phyloP scores from a whole-genome alignment of 148 eudicot genomes.

The Camellia sinensis region DNA sequence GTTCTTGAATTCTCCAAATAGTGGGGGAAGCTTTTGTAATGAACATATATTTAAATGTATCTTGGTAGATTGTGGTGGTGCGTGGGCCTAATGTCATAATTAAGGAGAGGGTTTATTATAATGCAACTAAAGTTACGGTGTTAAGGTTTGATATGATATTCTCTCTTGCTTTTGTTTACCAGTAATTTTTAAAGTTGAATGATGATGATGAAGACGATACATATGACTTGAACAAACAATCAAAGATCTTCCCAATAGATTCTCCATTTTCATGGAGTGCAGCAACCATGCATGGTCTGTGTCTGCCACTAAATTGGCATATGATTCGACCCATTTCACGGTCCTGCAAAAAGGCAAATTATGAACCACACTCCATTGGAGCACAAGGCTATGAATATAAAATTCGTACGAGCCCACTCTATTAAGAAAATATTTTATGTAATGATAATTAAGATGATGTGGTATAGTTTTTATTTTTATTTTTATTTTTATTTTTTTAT shows the following conservation, averaged over 20 bases:
- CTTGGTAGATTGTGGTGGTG: conserved; percentile 19
- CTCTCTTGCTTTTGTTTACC: conserved; percentile 4
- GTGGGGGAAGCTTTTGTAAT: conserved; percentile 9
- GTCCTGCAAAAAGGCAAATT: conserved; percentile 1
- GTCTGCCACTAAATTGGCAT: conserved; percentile 37
- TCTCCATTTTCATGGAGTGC: conserved; percentile 4
- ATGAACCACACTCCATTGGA: too few relatives aligned
- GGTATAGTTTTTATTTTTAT: background rate
- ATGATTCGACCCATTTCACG: conserved; percentile 16
- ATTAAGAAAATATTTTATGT: too few relatives aligned
- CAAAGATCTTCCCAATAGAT: conserved; percentile 17
- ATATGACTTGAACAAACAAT: conserved; percentile 23
- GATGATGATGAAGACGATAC: background rate
- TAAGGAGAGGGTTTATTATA: conserved; percentile 23
- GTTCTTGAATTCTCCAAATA: conserved; percentile 21
- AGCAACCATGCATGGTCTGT: conserved; percentile 33
- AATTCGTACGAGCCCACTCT: too few relatives aligned
- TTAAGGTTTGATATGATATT: background rate
- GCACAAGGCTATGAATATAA: too few relatives aligned
- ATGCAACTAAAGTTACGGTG: conserved; percentile 16
- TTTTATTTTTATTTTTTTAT: background rate
- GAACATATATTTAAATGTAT: background rate
- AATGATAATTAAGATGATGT: too few relatives aligned
- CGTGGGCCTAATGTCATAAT: conserved; percentile 17
- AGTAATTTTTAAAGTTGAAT: background rate